Conservation (phyloP, 163 green algal genomes). For the Chlamydomonas reinhardtii region DNA sequence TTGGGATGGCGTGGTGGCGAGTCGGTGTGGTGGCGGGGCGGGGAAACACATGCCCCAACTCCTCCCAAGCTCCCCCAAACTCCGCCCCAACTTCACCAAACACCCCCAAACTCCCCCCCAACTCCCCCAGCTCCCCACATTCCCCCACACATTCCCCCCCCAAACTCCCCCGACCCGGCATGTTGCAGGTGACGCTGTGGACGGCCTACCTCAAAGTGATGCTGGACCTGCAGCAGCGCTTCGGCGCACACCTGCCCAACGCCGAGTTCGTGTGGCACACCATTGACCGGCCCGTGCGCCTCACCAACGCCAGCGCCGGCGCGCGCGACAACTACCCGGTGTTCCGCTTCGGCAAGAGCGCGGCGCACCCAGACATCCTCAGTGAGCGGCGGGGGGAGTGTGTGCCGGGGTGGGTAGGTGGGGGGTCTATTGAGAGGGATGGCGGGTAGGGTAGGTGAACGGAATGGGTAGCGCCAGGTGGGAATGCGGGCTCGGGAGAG, state of each 20-base stretch:
- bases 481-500: too few relatives aligned
- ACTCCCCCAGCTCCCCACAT: neutral
- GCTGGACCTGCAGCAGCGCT: slow-evolving; percentile 21
- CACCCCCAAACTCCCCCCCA: neutral
- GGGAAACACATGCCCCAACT: too few relatives aligned
- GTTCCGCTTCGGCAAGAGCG: slow-evolving; percentile 38
- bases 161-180: too few relatives aligned
- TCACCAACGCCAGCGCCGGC: slow-evolving; percentile 10
- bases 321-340: slow-evolving; percentile 23
- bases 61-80: too few relatives aligned
- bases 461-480: too few relatives aligned
- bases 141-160: too few relatives aligned
- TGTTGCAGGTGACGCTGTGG: slow-evolving; percentile 19
- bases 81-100: too few relatives aligned
- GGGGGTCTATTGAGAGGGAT: neutral
- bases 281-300: slow-evolving; percentile 37
- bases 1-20: too few relatives aligned
- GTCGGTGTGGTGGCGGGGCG: too few relatives aligned
- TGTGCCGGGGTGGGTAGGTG: neutral
- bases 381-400: neutral
- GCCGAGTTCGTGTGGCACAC: slow-evolving; percentile 51
- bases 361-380: slow-evolving; percentile 35
- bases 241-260: slow-evolving; percentile 27
- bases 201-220: slow-evolving; percentile 43
- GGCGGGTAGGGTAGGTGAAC: too few relatives aligned